These are phyloP conservation scores for Apiospora aurea DNA, from an alignment of 2,329 filamentous ascomycete genomes.

Conservation along the genomic window DNA sequence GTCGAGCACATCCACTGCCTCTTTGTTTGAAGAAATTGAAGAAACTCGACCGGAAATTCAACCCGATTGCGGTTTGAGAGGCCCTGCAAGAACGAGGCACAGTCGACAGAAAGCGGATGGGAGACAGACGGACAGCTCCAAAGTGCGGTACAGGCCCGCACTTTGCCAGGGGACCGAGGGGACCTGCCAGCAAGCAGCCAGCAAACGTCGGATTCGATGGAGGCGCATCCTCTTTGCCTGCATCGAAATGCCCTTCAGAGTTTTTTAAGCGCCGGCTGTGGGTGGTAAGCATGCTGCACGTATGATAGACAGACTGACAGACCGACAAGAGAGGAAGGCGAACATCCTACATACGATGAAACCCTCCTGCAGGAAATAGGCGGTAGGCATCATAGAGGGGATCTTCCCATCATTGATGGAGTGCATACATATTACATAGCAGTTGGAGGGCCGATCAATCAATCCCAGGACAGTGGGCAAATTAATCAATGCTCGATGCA, in stretches of 20 bases:
- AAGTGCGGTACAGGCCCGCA: slow-evolving; percentile 6
- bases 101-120: background rate
- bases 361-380: slow-evolving; percentile 2
- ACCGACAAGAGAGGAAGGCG: background rate
- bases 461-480: background rate
- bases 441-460: background rate
- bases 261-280: slow-evolving; percentile 2
- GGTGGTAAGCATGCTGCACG: background rate
- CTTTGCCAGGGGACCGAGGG: background rate
- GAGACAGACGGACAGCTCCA: background rate
- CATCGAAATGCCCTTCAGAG: background rate
- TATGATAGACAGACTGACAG: background rate
- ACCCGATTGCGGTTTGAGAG: slow-evolving; percentile 5
- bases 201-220: slow-evolving; percentile 5
- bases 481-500: background rate
- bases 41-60: slow-evolving; percentile 10
- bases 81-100: background rate
- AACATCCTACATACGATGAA: slow-evolving; percentile 10
- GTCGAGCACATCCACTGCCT: background rate
- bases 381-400: background rate
- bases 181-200: background rate
- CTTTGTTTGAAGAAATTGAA: background rate
- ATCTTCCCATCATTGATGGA: background rate
- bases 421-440: background rate
- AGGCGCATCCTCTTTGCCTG: background rate